Evolutionary conservation across 2,329 filamentous ascomycete species (phyloP).

Genomic region (Sporothrix pseudoabietina): DNA sequence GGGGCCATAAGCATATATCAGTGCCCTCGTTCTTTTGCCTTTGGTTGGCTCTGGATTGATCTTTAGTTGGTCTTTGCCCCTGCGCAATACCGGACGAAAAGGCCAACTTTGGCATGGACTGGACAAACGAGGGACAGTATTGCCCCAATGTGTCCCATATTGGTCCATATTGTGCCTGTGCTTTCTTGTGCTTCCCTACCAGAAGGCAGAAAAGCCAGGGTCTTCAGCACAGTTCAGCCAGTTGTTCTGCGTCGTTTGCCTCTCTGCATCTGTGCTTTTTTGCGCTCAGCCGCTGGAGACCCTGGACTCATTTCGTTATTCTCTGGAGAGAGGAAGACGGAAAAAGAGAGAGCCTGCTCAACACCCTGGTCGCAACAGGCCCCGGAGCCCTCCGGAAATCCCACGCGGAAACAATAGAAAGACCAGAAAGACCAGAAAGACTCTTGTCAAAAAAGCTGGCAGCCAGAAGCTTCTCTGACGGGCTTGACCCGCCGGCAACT

Average conservation of each 20-base stretch:
- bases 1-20: neutral
- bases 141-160: neutral
- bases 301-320: slow-evolving; percentile 19
- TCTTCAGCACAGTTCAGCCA: neutral
- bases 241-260: neutral
- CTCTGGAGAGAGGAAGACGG: neutral
- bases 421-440: neutral
- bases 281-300: slow-evolving; percentile 5
- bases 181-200: neutral
- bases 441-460: neutral
- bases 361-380: neutral
- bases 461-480: slow-evolving; percentile 11
- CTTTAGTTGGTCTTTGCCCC: neutral
- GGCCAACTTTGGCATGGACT: slow-evolving; percentile 2
- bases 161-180: no score
- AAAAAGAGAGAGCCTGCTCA: neutral
- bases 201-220: neutral
- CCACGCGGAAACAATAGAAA: neutral
- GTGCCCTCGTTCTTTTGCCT: neutral
- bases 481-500: neutral
- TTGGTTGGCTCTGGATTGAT: neutral
- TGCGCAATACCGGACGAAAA: slow-evolving; percentile 15
- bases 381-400: neutral
- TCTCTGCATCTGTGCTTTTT: neutral
- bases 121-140: slow-evolving; percentile 9